Evolutionary conservation across 2,329 filamentous ascomycete genomes (phyloP).

Genomic region (Neonectria coccinea): DNA sequence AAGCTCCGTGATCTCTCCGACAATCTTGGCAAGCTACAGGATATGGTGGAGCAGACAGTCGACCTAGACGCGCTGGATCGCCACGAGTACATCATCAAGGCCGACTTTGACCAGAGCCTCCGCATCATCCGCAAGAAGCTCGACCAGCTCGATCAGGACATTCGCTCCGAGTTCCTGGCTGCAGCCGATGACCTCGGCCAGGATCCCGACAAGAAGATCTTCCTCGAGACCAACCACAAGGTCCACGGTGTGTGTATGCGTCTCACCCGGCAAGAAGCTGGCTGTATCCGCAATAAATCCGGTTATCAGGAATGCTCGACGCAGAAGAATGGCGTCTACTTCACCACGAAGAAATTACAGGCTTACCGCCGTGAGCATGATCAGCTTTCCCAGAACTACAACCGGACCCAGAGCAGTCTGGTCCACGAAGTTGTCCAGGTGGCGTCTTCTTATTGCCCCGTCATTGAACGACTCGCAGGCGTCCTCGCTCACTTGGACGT

Average conservation of each 20-base stretch:
- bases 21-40: conserved; percentile 85
- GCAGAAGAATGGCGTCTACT: conserved; percentile 99
- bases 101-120: conserved; percentile 92
- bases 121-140: conserved; percentile 91
- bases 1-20: conserved; percentile 83
- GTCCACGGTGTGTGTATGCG: conserved; percentile 98
- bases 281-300: conserved; percentile 91
- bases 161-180: conserved; percentile 82
- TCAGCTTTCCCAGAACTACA: conserved; percentile 93
- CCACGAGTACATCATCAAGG: conserved; percentile 99
- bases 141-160: conserved; percentile 83
- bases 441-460: conserved; percentile 92
- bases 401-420: conserved; percentile 89
- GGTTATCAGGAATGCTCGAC: conserved; percentile 95
- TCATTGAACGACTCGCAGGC: conserved; percentile 88
- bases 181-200: conserved; percentile 86
- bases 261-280: conserved; percentile 89
- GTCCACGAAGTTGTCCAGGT: conserved; percentile 94
- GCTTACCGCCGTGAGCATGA: conserved; percentile 90
- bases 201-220: conserved; percentile 98
- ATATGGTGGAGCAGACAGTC: conserved; percentile 99
- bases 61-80: conserved; percentile 95
- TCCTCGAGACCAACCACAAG: conserved; percentile 89
- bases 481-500: conserved; percentile 95
- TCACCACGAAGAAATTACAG: conserved; percentile 87